Evolutionary conservation across 331 rosid species (phyloP).

Genomic region (Saraca asoca): DNA sequence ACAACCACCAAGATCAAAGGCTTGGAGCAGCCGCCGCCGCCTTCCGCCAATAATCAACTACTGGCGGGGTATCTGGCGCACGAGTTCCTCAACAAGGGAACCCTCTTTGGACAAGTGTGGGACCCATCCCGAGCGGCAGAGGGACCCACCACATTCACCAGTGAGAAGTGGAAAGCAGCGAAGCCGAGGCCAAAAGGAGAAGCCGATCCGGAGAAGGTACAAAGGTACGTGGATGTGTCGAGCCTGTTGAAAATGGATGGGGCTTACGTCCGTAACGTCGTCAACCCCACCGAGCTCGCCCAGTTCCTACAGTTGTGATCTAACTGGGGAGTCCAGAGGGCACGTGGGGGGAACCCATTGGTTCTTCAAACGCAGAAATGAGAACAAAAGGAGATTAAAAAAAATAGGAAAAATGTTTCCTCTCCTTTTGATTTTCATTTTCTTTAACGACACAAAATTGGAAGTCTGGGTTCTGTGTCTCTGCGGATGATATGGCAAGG

Average conservation of each 20-base stretch:
- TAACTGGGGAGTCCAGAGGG: neutral
- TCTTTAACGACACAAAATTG: neutral
- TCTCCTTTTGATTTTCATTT: neutral
- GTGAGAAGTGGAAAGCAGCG: constrained; percentile 10
- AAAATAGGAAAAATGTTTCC: neutral
- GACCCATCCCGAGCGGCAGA: constrained; percentile 45
- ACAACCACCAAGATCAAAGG: neutral
- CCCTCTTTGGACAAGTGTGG: constrained; percentile 71
- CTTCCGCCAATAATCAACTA: constrained; percentile 52
- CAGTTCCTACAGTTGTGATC: constrained; percentile 66
- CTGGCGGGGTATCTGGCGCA: constrained; percentile 95
- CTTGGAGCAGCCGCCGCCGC: constrained; percentile 6
- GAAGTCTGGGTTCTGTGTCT: neutral
- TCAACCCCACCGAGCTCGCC: constrained; percentile 82
- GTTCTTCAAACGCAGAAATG: constrained; percentile 6
- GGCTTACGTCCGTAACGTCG: constrained; percentile 71
- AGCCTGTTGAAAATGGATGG: constrained; percentile 58
- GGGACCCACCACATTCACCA: neutral
- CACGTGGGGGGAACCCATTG: constrained; percentile 42
- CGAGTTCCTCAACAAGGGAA: constrained; percentile 77
- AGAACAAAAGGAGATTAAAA: too few relatives aligned
- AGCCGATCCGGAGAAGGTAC: constrained; percentile 25
- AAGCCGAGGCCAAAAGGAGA: too few relatives aligned
- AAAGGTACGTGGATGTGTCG: constrained; percentile 70
- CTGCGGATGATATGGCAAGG: neutral